These are phyloP conservation scores for Coprinopsis strossmayeri DNA, from an alignment of 768 basidiomycete genomes.

Conservation along the genomic window DNA sequence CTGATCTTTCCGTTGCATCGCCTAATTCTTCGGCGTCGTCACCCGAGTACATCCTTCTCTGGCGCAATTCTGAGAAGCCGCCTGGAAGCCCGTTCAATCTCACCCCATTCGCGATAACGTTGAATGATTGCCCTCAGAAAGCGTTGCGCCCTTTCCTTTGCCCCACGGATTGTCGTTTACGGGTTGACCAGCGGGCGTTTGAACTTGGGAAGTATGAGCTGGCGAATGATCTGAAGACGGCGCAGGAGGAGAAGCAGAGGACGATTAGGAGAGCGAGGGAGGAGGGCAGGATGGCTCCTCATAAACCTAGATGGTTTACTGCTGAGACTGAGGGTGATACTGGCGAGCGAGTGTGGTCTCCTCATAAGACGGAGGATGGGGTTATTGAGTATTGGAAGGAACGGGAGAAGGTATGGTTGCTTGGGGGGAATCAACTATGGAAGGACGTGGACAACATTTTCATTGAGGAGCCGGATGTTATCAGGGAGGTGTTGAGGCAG, in stretches of 20 bases:
- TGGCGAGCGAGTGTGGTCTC: slow-evolving; percentile 84
- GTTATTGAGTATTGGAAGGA: slow-evolving; percentile 15
- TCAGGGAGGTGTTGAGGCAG: slow-evolving; percentile 16
- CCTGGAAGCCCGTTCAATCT: slow-evolving; percentile 84
- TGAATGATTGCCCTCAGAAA: slow-evolving; percentile 80
- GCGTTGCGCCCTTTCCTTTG: slow-evolving; percentile 66
- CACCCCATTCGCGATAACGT: slow-evolving; percentile 87
- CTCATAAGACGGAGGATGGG: slow-evolving; percentile 48
- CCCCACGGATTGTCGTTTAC: slow-evolving; percentile 87
- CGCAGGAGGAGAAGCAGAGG: slow-evolving; percentile 82
- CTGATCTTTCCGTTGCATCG: slow-evolving; percentile 56
- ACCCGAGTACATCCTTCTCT: slow-evolving; percentile 78
- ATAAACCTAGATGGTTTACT: slow-evolving; percentile 83
- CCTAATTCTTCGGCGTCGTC: slow-evolving; percentile 36
- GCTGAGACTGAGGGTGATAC: slow-evolving; percentile 83
- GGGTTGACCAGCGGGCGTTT: slow-evolving; percentile 93
- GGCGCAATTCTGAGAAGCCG: slow-evolving; percentile 86
- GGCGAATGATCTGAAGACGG: slow-evolving; percentile 72
- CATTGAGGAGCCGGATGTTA: slow-evolving; percentile 50
- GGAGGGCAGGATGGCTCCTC: slow-evolving; percentile 61
- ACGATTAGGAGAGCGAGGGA: slow-evolving; percentile 68
- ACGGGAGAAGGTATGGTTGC: slow-evolving; percentile 35
- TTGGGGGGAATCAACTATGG: slow-evolving; percentile 26
- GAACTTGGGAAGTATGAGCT: slow-evolving; percentile 82
- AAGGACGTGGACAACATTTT: slow-evolving; percentile 77